Base-by-base conservation (phyloP, 768 basidiomycete species). In the Mycena polygramma region DNA sequence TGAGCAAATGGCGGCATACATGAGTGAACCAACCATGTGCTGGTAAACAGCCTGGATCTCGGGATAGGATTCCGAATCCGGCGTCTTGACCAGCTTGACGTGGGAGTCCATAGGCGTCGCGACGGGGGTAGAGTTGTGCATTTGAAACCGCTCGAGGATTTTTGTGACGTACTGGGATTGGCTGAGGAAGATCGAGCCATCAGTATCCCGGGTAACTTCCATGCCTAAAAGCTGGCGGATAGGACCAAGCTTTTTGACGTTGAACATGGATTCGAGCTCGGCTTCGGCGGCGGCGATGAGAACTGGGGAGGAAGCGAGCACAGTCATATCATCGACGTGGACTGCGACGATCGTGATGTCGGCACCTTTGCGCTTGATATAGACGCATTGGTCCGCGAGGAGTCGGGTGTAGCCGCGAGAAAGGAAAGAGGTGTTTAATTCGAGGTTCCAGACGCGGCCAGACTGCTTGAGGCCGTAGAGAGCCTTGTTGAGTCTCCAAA, bases 381-480 rank as follows among this genome's bases (percentile, higher is more conserved):
- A 76, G 15, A 76, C 71, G 51, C 73, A 67, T 26, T 72, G 73
- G 69, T 70, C 69, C 24, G 63, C 59, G 10, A 65, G 57, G 17
- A 70, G 69, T 41, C 69, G 69, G 24, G 51, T 52, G 62, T 63
- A 63, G 49, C 62, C 49, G 62, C 15, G 49, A 51, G 62, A 63
- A 35, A 63, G 36, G 62, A 63, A 63, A 19, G 62, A 63, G 3
- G 48, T 36, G 48, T 74, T 52, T 0, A 80, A 64, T 41, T 70
- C 75, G 39, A 71, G 60, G 55, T 81, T 75, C 80, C 82, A 83
- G 9, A 74, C 70, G 24, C 75, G 68, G 8, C 75, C 60, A 20
- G 72, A 59, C 53, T 73, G 72, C 45, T 69, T 69, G 19, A 81
- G 75, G 0, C 81, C 79, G 57, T 81, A 81, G 9, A 82, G 64